phyloP scores from a whole-genome alignment of 2,329 filamentous ascomycete species.

The Lecanoromycetidae sp. region DNA sequence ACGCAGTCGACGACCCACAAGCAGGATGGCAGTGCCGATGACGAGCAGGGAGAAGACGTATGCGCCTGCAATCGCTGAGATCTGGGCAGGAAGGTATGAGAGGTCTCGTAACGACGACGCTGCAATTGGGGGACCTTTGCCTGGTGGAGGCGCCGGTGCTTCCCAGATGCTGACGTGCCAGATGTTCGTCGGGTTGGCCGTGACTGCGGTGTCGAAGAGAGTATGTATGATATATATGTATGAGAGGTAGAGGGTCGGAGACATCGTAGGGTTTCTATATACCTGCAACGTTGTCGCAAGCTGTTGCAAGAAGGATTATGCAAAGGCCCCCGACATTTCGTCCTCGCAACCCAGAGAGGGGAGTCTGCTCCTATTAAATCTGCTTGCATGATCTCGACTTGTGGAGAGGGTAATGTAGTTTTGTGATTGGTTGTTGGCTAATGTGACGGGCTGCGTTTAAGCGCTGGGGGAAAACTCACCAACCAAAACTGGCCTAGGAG shows the following conservation, averaged over 20 bases:
- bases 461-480: slow-evolving; percentile 5
- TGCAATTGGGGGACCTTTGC: slow-evolving; percentile 49
- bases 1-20: slow-evolving; percentile 47
- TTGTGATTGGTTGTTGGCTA: slow-evolving; percentile 4
- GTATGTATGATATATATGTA: slow-evolving; percentile 1
- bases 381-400: slow-evolving; percentile 1
- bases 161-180: slow-evolving; percentile 38
- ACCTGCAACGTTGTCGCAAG: not conserved
- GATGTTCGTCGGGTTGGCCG: slow-evolving; percentile 12
- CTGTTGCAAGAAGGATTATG: not conserved
- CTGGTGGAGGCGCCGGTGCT: slow-evolving; percentile 46
- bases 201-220: slow-evolving; percentile 3
- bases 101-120: slow-evolving; percentile 47
- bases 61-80: slow-evolving; percentile 70
- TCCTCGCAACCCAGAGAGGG: not conserved
- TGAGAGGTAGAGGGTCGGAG: not conserved
- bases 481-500: no score
- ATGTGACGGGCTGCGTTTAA: slow-evolving; percentile 1
- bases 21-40: slow-evolving; percentile 54
- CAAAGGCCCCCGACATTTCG: not conserved
- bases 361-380: not conserved
- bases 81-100: slow-evolving; percentile 62
- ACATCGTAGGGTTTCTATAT: slow-evolving; percentile 1
- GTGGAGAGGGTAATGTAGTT: not conserved
- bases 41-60: slow-evolving; percentile 69